phyloP scores from a whole-genome alignment of 306 rosid species.

The Biancaea sappan region DNA sequence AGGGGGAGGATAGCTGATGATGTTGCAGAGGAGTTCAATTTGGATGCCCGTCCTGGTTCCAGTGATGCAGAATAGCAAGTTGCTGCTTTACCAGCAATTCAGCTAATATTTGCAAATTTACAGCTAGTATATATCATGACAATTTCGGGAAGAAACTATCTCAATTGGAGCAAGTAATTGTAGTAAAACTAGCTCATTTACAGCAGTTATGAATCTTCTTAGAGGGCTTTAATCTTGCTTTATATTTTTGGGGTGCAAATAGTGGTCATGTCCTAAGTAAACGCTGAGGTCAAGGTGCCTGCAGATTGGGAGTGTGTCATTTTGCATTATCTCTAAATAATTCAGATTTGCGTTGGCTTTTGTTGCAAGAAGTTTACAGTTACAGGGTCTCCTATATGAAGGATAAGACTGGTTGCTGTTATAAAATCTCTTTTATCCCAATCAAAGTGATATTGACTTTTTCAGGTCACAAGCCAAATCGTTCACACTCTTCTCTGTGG shows the following conservation, averaged over 20 bases:
- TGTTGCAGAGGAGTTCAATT: conserved; percentile 57
- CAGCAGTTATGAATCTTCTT: conserved; percentile 22
- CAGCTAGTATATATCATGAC: conserved; percentile 23
- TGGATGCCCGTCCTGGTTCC: conserved; percentile 60
- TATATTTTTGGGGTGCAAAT: conserved; percentile 12
- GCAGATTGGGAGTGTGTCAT: conserved; percentile 1
- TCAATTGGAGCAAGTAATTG: conserved; percentile 20
- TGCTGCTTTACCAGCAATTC: conserved; percentile 23
- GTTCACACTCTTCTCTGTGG: not conserved
- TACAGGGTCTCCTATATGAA: not conserved
- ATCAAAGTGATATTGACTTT: not conserved
- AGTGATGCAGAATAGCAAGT: conserved; percentile 69
- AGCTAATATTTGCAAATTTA: conserved; percentile 35
- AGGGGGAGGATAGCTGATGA: conserved; percentile 72
- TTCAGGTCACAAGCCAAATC: not conserved
- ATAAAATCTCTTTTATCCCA: not conserved
- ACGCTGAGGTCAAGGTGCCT: not conserved
- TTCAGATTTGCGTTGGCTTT: not conserved
- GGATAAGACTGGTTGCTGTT: not conserved
- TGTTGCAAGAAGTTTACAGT: not conserved
- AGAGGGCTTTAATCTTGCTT: not conserved
- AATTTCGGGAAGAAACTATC: conserved; percentile 30
- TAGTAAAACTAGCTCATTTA: not conserved
- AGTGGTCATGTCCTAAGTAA: conserved; percentile 16
- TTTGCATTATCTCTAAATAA: conserved; percentile 5